Percentiles rank a stretch among this genome's conserved stretches.
These are phyloP conservation scores for Pholiota conissans DNA, from an alignment of 768 basidiomycete species.

Conservation along the genomic window DNA sequence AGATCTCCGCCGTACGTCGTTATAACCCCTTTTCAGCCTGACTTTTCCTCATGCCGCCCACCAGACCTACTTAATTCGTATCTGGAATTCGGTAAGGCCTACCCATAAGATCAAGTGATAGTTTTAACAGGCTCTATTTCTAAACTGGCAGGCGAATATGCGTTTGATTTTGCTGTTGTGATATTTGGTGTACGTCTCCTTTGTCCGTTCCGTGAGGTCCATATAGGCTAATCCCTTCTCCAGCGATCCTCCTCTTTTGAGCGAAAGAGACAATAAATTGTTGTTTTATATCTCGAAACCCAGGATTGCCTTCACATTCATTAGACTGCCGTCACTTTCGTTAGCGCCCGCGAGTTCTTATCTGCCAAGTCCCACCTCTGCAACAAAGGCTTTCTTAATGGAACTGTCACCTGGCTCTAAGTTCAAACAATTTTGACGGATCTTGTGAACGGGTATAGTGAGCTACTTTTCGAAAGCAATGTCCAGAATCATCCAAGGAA, in stretches of 20 bases:
- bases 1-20: slow-evolving; percentile 76
- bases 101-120: neutral
- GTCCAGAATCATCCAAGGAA: slow-evolving; percentile 75
- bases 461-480: slow-evolving; percentile 9
- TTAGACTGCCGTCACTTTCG: neutral
- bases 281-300: neutral
- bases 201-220: neutral
- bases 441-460: slow-evolving; percentile 6
- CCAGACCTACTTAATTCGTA: slow-evolving; percentile 74
- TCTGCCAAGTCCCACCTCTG: neutral
- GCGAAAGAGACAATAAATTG: slow-evolving; percentile 2
- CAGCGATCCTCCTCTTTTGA: slow-evolving; percentile 15
- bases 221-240: neutral
- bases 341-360: neutral
- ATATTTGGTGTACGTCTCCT: slow-evolving; percentile 68
- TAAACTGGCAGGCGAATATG: slow-evolving; percentile 66
- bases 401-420: too few relatives aligned
- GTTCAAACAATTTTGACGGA: neutral
- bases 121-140: neutral
- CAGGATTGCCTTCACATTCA: neutral
- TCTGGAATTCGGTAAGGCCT: slow-evolving; percentile 69
- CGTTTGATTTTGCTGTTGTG: slow-evolving; percentile 85
- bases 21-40: neutral
- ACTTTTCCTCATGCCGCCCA: neutral
- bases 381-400: too few relatives aligned